phyloP scores from a whole-genome alignment of 495 filamentous ascomycete genomes.

The Aspergillus leporis region DNA sequence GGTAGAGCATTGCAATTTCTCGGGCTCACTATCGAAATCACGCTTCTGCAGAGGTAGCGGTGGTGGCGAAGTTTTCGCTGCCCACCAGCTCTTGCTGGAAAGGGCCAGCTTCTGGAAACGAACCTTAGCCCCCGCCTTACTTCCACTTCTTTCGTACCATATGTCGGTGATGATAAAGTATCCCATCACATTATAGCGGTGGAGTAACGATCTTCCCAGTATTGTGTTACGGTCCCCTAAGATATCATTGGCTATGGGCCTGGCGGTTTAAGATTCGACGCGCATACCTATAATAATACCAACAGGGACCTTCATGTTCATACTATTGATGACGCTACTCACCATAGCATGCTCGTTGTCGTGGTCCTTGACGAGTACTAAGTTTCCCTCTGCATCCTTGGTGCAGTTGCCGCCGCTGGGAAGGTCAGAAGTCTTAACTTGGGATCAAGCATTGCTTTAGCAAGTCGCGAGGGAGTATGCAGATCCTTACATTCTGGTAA shows the following conservation, averaged over 20 bases:
- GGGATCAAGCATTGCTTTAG: constrained; percentile 2
- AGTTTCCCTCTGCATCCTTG: constrained; percentile 40
- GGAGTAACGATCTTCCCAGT: constrained; percentile 54
- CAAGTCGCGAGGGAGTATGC: neutral
- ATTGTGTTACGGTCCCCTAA: constrained; percentile 53
- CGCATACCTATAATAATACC: constrained; percentile 61
- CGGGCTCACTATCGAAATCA: constrained; percentile 21
- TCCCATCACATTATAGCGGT: constrained; percentile 71
- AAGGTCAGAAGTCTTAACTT: constrained; percentile 19
- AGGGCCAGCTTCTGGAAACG: constrained; percentile 73
- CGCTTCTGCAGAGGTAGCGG: constrained; percentile 21
- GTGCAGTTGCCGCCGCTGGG: constrained; percentile 54
- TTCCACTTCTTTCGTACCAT: constrained; percentile 63
- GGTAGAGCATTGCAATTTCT: constrained; percentile 33
- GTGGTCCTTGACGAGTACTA: constrained; percentile 48
- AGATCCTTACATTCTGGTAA: constrained; percentile 62
- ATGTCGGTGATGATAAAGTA: constrained; percentile 71
- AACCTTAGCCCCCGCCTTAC: constrained; percentile 52
- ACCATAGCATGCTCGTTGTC: constrained; percentile 27
- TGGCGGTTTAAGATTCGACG: neutral
- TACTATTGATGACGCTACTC: constrained; percentile 38
- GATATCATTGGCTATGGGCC: constrained; percentile 6
- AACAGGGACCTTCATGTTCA: constrained; percentile 41
- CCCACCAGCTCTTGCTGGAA: constrained; percentile 68
- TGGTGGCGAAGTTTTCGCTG: constrained; percentile 32